Conservation (phyloP, 2,329 filamentous ascomycete genomes). For the Juglanconis oblonga region DNA sequence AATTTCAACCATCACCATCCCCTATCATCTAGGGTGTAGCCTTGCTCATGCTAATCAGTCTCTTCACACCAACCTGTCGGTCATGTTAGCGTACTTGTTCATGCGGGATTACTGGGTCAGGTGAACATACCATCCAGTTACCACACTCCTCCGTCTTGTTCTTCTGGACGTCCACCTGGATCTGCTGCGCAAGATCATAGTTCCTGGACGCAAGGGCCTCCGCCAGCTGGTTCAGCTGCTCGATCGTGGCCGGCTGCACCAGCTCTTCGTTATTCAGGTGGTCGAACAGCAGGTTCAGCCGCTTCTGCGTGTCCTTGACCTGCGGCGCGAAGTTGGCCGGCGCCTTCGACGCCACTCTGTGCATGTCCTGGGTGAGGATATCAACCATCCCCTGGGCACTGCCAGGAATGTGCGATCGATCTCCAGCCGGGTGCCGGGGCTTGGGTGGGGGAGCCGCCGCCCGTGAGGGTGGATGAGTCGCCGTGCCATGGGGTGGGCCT, state of each 20-base stretch:
- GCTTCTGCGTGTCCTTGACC: slow-evolving; percentile 91
- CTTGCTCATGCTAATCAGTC: slow-evolving; percentile 76
- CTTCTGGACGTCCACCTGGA: slow-evolving; percentile 73
- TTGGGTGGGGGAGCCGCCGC: slow-evolving; percentile 49
- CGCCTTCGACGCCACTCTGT: slow-evolving; percentile 80
- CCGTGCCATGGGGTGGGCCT: slow-evolving; percentile 33
- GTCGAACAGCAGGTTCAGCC: slow-evolving; percentile 90
- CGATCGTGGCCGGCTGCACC: slow-evolving; percentile 74
- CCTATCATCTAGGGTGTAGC: slow-evolving; percentile 54
- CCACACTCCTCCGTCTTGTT: slow-evolving; percentile 79
- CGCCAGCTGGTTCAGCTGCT: slow-evolving; percentile 62
- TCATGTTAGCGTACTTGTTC: slow-evolving; percentile 35
- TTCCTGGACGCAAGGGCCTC: slow-evolving; percentile 66
- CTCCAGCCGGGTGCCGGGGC: slow-evolving; percentile 73
- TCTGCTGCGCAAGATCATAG: slow-evolving; percentile 62
- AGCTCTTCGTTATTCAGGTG: slow-evolving; percentile 95
- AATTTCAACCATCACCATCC: background rate
- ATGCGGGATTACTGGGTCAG: background rate
- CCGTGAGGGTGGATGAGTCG: slow-evolving; percentile 46
- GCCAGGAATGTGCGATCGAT: slow-evolving; percentile 83
- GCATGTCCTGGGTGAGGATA: slow-evolving; percentile 78
- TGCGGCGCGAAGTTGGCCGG: slow-evolving; percentile 84
- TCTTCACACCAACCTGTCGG: slow-evolving; percentile 68
- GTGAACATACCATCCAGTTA: slow-evolving; percentile 75
- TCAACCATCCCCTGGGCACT: slow-evolving; percentile 77